Evolutionary conservation across 495 filamentous ascomycete species (phyloP), one percentile per base, ranked within the genome.

Genomic region (Hypoxylon perforatum): DNA sequence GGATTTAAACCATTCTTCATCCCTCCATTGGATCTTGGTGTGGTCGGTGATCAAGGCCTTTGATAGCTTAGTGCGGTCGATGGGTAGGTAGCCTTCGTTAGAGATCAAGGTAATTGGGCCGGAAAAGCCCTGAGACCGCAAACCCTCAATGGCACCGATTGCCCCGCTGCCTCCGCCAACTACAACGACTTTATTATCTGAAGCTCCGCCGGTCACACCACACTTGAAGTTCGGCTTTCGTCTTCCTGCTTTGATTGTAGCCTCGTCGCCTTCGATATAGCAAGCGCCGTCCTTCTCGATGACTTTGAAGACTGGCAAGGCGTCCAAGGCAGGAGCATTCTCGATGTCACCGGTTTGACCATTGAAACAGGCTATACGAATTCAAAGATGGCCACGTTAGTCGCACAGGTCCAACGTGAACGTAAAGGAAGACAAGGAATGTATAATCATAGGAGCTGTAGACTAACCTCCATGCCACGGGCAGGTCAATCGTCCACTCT

Each of bases 61-160:
- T 57, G 92, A 96, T 49, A 99, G 87, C 83, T 98, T 98, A 4
- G 95, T 92, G 12, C 95, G 87, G 81, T 99, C 95, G 73, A 97
- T 93, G 44, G 92, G 92, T 18, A 88, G 81, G 73, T 94, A 89
- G 2, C 90, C 88, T 74, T 99, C 95, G 61, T 82, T 86, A n/a
- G 91, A 87, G 65, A 99, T 87, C 67, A 97, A 80, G 8, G 93
- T 95, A 61, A 98, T 90, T 51, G 83, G 75, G 22, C 95, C 95
- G 4, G 81, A 86, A 82, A 90, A 98, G 25, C 92, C 92, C 25
- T 89, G 86, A 57, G 89, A 88, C 18, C 96, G 89, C 39, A 99
- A 83, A 4, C 86, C 87, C 76, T 97, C 93, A 19, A 96, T 77
- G 3, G 89, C 83, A 11, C 92, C 94, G 30, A 97, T 78, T 7